phyloP scores from a whole-genome alignment of 176 grass and related monocot species.

The Tillandsia fasciculata region DNA sequence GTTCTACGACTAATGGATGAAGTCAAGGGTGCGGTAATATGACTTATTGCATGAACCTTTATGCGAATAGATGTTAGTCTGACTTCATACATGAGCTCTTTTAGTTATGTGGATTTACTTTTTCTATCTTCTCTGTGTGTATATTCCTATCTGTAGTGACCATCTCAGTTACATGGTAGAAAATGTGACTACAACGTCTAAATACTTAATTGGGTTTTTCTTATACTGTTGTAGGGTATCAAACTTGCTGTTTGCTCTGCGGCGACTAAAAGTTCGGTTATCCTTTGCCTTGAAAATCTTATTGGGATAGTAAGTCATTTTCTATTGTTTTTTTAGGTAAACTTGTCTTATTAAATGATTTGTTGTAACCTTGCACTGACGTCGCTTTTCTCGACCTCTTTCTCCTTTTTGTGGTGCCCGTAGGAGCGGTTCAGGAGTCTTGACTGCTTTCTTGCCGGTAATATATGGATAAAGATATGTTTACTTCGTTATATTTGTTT shows the following conservation, averaged over 20 bases:
- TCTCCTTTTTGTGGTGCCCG: slow-evolving; percentile 21
- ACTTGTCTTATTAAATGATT: slow-evolving; percentile 18
- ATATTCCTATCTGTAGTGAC: background rate
- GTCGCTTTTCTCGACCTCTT: slow-evolving; percentile 7
- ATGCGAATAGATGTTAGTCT: background rate
- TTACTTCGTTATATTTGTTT: background rate
- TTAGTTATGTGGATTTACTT: background rate
- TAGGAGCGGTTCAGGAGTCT: slow-evolving; percentile 74
- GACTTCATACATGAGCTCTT: background rate
- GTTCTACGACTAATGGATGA: slow-evolving; percentile 88
- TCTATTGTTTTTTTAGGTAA: slow-evolving; percentile 3
- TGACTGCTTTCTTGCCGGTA: slow-evolving; percentile 97
- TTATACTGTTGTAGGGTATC: slow-evolving; percentile 59
- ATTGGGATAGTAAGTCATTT: slow-evolving; percentile 72
- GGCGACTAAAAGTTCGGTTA: slow-evolving; percentile 93
- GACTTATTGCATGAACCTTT: slow-evolving; percentile 17
- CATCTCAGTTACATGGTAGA: background rate
- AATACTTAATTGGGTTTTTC: slow-evolving; percentile 8
- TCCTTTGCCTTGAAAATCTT: slow-evolving; percentile 80
- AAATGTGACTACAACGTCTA: background rate
- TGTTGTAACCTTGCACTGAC: background rate
- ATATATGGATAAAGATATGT: slow-evolving; percentile 5
- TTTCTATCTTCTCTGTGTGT: background rate
- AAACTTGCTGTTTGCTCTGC: slow-evolving; percentile 97
- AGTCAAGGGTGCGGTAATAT: slow-evolving; percentile 93